Evolutionary conservation across 768 basidiomycete genomes (phyloP).

Genomic region (Psilocybe tampanensis): DNA sequence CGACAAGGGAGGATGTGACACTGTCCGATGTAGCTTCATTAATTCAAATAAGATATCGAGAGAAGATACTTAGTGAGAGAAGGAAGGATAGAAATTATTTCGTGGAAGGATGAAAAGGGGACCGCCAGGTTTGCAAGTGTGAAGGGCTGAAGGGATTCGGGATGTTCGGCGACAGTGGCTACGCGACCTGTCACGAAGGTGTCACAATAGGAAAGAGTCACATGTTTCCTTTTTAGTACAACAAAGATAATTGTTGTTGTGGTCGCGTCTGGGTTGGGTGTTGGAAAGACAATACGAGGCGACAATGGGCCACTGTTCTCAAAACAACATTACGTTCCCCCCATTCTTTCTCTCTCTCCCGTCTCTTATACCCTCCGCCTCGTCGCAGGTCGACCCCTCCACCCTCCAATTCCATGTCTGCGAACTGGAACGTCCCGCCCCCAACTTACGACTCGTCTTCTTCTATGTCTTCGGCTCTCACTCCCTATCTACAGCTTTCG

Average conservation of each 20-base stretch:
- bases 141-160: too few relatives aligned
- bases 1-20: neutral
- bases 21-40: neutral
- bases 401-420: constrained; percentile 31
- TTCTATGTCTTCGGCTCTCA: constrained; percentile 45
- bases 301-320: constrained; percentile 11
- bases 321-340: constrained; percentile 9
- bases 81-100: neutral
- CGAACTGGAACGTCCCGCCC: constrained; percentile 45
- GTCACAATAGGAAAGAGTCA: constrained; percentile 10
- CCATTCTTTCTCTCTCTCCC: constrained; percentile 3
- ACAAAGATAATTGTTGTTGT: constrained; percentile 10
- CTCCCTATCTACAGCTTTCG: constrained; percentile 81
- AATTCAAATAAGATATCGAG: neutral
- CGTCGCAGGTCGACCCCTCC: constrained; percentile 53
- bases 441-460: constrained; percentile 57
- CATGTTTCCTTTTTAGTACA: neutral
- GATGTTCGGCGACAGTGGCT: too few relatives aligned
- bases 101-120: neutral
- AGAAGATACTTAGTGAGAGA: neutral
- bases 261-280: neutral
- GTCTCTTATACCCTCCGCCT: constrained; percentile 26
- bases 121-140: neutral
- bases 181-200: neutral
- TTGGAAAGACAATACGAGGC: constrained; percentile 13